phyloP scores from a whole-genome alignment of 306 rosid genomes.

The Sicyos edulis region DNA sequence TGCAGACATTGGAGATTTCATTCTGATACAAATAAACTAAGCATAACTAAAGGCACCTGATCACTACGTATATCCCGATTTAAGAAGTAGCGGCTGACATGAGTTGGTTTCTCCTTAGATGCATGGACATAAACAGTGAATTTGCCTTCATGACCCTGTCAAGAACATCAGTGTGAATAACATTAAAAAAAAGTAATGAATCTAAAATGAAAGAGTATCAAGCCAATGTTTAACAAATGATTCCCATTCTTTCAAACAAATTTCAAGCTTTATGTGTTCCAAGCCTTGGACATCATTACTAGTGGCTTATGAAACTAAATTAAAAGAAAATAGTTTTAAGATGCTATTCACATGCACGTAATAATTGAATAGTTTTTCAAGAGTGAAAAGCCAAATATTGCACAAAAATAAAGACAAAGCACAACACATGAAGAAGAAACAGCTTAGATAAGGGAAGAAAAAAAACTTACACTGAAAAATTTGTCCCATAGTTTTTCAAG shows the following conservation, averaged over 20 bases:
- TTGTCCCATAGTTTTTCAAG: slow-evolving; percentile 87
- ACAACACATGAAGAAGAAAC: background rate
- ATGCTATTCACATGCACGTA: too few relatives aligned
- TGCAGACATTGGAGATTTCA: background rate
- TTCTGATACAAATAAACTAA: background rate
- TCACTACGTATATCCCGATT: slow-evolving; percentile 72
- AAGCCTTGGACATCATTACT: background rate
- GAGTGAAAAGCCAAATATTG: background rate
- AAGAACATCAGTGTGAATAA: background rate
- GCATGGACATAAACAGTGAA: slow-evolving; percentile 78
- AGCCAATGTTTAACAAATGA: background rate
- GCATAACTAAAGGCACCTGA: slow-evolving; percentile 31
- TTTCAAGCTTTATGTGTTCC: background rate
- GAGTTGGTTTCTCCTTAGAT: slow-evolving; percentile 64
- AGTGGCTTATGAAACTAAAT: background rate
- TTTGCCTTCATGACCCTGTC: slow-evolving; percentile 82
- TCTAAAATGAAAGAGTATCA: background rate
- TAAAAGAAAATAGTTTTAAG: too few relatives aligned
- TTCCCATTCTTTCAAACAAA: background rate
- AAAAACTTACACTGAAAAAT: slow-evolving; percentile 62
- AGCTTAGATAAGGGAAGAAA: slow-evolving; percentile 13
- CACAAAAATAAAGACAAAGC: background rate
- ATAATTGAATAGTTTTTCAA: too few relatives aligned
- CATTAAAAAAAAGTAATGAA: background rate
- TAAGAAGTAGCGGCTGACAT: slow-evolving; percentile 62